Evolutionary conservation across 225 moss, liverwort and hornwort genomes (phyloP).

Genomic region (Pseudisothecium myosuroides): DNA sequence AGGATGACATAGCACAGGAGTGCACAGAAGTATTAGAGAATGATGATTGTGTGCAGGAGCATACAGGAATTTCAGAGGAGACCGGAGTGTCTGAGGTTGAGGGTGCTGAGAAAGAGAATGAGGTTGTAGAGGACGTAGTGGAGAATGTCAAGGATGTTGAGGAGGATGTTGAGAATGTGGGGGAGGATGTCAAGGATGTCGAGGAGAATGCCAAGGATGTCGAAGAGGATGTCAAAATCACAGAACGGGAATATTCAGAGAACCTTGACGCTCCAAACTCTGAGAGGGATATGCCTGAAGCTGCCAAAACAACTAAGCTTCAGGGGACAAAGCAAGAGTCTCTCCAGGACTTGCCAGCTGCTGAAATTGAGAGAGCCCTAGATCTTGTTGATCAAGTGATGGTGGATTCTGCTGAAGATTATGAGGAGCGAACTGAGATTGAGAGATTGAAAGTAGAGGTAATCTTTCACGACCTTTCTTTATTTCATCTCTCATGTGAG

Average conservation of each 20-base stretch:
- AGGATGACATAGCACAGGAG: neutral
- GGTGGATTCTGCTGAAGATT: neutral
- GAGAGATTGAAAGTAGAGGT: conserved; percentile 39
- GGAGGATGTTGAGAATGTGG: neutral
- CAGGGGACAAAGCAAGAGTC: conserved; percentile 13
- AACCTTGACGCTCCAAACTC: neutral
- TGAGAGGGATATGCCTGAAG: neutral
- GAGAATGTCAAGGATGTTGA: neutral
- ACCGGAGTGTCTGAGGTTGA: neutral
- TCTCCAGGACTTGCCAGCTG: conserved; percentile 21
- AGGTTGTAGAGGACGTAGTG: neutral
- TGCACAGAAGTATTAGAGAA: neutral
- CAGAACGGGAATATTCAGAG: neutral
- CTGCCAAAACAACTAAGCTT: neutral
- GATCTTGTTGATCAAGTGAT: conserved; percentile 27
- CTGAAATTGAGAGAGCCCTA: conserved; percentile 19
- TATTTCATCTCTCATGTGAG: neutral
- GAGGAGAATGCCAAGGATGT: neutral
- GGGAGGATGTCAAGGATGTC: neutral
- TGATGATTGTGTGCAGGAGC: neutral
- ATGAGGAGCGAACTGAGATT: conserved; percentile 12
- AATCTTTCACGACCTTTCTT: neutral
- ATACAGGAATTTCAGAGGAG: neutral
- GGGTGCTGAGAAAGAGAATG: neutral
- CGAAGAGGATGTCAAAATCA: neutral